Base-by-base conservation (phyloP, 495 filamentous ascomycete species). In the Poronia punctata region DNA sequence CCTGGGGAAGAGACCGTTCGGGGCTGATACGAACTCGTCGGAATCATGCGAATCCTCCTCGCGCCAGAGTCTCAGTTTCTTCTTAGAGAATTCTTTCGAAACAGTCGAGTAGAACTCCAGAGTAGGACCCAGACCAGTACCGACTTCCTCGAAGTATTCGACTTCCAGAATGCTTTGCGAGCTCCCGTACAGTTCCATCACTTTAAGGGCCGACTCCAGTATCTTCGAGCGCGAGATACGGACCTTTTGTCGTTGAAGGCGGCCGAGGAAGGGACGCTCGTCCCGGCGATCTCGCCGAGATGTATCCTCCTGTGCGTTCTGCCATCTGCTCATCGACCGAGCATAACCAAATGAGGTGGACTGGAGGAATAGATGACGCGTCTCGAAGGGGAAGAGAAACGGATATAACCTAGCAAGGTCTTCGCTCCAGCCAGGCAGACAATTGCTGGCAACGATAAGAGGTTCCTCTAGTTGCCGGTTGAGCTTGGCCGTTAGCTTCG, bases 301-400 rank as follows among this genome's bases (percentile, higher is more conserved):
- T 42, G 94, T 88, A 38, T 84, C 85, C 18, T 80, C 75, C 53
- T 94, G 88, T 0, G 87, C 80, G 53, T 86, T 95, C 59, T 96
- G 90, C 93, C 93, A 99, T 56, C 89, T 76, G 44, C 82, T 84
- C 93, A 99, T 96, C 12, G 92, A 96, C 24, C 93, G 78, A 19
- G 88, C 88, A 71, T 99, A 99, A 14, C 93, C 93, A 53, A 97
- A 99, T 1, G 92, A 94, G 1, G 93, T 99, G 0, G 92, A 97
- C 59, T 95, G 93, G 4, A 99, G 68, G 75, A 97, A 99, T 17
- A 99, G 66, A 64, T 99, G 92, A 5, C 93, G 78, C 0, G 93
- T 99, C 66, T 99, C 93, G 54, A 99, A 99, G 5, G 93, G 93
- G 58, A 99, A 99, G n/a, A 97, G 66, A 72, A 99, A 99, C 3